Percentiles rank a stretch among this genome's conserved stretches.
Evolutionary conservation across 352 stramenopile genomes (phyloP).

Genomic region (Hyaloperonospora brassicae): DNA sequence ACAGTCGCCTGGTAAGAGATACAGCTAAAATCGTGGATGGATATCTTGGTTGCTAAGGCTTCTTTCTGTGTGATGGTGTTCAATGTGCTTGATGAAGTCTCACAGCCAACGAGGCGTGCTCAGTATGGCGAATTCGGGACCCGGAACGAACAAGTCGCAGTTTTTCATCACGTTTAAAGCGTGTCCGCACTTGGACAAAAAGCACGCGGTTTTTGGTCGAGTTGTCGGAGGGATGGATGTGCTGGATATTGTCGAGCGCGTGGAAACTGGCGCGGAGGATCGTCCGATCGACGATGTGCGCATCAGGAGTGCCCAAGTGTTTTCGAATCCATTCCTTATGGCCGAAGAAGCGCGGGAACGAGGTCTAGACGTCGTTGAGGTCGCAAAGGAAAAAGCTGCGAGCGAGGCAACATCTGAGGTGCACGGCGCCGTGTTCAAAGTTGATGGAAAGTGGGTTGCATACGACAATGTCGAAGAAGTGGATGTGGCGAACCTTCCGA

Average conservation of each 20-base stretch:
- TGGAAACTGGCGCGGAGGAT: constrained; percentile 73
- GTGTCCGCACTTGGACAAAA: constrained; percentile 95
- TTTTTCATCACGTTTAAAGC: constrained; percentile 98
- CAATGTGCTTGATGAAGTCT: constrained; percentile 24
- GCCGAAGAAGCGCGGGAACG: constrained; percentile 55
- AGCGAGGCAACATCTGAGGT: constrained; percentile 41
- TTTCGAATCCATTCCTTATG: constrained; percentile 87
- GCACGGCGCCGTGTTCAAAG: constrained; percentile 71
- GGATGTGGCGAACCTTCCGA: constrained; percentile 42
- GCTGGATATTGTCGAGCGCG: constrained; percentile 69
- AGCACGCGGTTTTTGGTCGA: constrained; percentile 94
- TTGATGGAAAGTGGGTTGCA: constrained; percentile 69
- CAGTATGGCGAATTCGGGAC: constrained; percentile 95
- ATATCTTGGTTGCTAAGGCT: constrained; percentile 3
- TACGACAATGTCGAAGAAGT: constrained; percentile 63
- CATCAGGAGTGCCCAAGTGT: constrained; percentile 73
- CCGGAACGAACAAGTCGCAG: constrained; percentile 95
- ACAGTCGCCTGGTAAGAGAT: constrained; percentile 81
- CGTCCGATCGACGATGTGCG: constrained; percentile 76
- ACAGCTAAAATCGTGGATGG: neutral
- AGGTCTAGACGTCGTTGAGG: constrained; percentile 48
- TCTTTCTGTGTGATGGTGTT: constrained; percentile 7
- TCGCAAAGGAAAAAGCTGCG: constrained; percentile 43
- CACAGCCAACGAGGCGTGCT: constrained; percentile 89
- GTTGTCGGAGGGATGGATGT: constrained; percentile 89